phyloP scores from a whole-genome alignment of 2,329 filamentous ascomycete species.

The Botryotinia narcissicola region DNA sequence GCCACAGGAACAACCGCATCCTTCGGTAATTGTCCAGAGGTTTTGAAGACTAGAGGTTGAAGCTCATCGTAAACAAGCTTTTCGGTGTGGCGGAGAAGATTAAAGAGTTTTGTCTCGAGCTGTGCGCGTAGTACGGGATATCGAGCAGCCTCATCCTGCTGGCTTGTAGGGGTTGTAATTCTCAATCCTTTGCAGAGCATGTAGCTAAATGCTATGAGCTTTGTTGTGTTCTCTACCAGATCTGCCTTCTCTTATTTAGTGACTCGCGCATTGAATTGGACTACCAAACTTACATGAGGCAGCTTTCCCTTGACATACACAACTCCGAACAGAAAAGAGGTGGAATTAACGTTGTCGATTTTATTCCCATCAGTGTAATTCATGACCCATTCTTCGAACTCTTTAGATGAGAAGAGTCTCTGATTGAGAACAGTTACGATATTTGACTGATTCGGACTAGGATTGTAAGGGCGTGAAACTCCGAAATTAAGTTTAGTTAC shows the following conservation, averaged over 20 bases:
- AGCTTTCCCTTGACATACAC: slow-evolving; percentile 32
- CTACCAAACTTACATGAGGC: slow-evolving; percentile 24
- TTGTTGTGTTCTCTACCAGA: slow-evolving; percentile 17
- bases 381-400: slow-evolving; percentile 34
- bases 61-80: slow-evolving; percentile 30
- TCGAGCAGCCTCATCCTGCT: not conserved
- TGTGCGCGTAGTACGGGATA: slow-evolving; percentile 25
- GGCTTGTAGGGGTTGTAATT: not conserved
- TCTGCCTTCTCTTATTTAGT: slow-evolving; percentile 10
- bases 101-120: slow-evolving; percentile 35
- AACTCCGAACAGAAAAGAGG: slow-evolving; percentile 28
- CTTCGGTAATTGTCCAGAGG: slow-evolving; percentile 28
- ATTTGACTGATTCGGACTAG: not conserved
- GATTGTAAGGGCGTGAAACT: not conserved
- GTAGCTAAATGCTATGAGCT: slow-evolving; percentile 23
- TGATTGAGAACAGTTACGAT: slow-evolving; percentile 10
- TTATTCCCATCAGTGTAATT: slow-evolving; percentile 32
- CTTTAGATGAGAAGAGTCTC: not conserved
- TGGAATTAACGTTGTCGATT: not conserved
- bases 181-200: slow-evolving; percentile 32
- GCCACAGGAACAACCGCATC: slow-evolving; percentile 33
- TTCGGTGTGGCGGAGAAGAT: slow-evolving; percentile 29
- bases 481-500: not conserved
- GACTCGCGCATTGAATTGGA: not conserved
- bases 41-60: slow-evolving; percentile 32